phyloP scores from a whole-genome alignment of 2,329 filamentous ascomycete species.

The Nemania sp. region DNA sequence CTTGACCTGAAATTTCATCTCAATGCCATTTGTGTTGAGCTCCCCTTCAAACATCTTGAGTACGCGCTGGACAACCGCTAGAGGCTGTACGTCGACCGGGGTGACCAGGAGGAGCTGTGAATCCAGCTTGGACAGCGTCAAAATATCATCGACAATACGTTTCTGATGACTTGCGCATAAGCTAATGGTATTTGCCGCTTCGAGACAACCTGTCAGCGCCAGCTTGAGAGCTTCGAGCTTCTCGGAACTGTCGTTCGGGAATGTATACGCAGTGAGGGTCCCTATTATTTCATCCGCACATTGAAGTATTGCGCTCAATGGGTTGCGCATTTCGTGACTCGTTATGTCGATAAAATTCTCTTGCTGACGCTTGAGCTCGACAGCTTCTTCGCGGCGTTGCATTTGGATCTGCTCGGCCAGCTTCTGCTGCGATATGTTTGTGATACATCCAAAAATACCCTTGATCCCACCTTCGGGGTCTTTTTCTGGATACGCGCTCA shows the following conservation, averaged over 20 bases:
- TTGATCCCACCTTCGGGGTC: conserved; percentile 67
- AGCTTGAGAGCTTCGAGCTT: conserved; percentile 50
- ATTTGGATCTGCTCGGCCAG: conserved; percentile 81
- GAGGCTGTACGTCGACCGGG: conserved; percentile 70
- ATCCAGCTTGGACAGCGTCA: conserved; percentile 71
- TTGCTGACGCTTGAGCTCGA: conserved; percentile 75
- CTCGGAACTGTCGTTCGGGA: conserved; percentile 44
- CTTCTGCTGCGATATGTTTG: conserved; percentile 85
- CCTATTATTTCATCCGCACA: conserved; percentile 73
- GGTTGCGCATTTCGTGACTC: conserved; percentile 77
- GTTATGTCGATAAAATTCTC: conserved; percentile 77
- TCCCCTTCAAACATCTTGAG: conserved; percentile 82
- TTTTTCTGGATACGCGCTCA: conserved; percentile 76
- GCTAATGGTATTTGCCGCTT: conserved; percentile 81
- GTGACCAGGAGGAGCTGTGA: conserved; percentile 72
- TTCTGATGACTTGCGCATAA: conserved; percentile 81
- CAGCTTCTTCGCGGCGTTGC: conserved; percentile 76
- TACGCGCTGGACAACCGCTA: conserved; percentile 69
- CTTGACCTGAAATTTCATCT: conserved; percentile 70
- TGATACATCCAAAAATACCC: conserved; percentile 79
- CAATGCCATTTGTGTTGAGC: conserved; percentile 71
- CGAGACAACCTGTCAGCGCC: conserved; percentile 60
- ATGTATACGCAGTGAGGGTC: conserved; percentile 51
- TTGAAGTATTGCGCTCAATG: conserved; percentile 74
- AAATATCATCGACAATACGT: conserved; percentile 69